Evolutionary conservation across 2,329 filamentous ascomycete species (phyloP).

Genomic region (Tothia fuscella): DNA sequence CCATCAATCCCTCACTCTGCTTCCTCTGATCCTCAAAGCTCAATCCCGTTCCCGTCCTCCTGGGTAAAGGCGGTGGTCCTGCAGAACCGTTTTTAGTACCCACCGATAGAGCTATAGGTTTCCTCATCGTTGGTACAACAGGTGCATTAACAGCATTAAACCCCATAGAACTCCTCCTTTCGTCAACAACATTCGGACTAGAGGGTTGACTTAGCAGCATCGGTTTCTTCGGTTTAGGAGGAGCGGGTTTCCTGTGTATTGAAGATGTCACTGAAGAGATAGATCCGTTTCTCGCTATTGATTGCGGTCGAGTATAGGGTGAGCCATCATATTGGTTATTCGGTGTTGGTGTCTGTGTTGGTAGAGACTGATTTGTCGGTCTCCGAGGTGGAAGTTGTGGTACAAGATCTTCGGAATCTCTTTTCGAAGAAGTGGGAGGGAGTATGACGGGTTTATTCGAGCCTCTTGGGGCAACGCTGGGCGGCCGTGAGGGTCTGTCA

Average conservation of each 20-base stretch:
- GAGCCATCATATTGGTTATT: neutral
- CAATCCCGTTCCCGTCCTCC: conserved; percentile 19
- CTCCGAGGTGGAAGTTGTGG: conserved; percentile 7
- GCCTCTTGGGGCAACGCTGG: neutral
- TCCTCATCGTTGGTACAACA: conserved; percentile 12
- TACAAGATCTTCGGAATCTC: neutral
- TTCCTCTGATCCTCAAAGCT: too few species aligned
- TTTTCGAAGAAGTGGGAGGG: conserved; percentile 1
- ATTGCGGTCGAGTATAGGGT: conserved; percentile 9
- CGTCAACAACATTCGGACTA: conserved; percentile 6
- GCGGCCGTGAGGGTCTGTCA: conserved; percentile 11
- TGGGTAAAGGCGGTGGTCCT: conserved; percentile 21
- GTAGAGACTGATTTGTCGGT: neutral
- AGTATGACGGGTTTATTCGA: neutral
- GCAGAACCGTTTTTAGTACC: conserved; percentile 14
- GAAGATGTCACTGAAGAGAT: conserved; percentile 5
- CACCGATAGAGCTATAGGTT: conserved; percentile 17
- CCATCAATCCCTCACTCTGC: conserved; percentile 17
- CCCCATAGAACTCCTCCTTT: neutral
- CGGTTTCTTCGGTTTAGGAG: conserved; percentile 21
- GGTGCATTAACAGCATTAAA: neutral
- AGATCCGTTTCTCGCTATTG: too few species aligned
- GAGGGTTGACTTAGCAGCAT: conserved; percentile 5
- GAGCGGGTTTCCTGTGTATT: conserved; percentile 22
- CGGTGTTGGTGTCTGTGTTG: neutral